These are phyloP conservation scores for Malassezia japonica DNA, from an alignment of 1,284 basidiomycete species.

Conservation along the genomic window DNA sequence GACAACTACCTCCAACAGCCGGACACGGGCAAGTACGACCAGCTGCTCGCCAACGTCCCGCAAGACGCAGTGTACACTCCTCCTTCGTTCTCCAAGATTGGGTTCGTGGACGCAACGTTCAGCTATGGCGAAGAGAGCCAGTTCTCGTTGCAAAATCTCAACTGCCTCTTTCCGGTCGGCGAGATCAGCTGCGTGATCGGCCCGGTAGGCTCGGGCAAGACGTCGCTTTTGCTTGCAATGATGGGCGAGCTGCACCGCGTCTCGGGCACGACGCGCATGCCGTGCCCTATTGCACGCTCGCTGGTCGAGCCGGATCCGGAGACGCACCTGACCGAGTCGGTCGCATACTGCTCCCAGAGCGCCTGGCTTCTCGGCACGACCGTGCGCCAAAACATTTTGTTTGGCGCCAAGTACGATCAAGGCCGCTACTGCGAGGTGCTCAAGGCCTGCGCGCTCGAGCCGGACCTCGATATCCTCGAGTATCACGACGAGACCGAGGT, in stretches of 20 bases:
- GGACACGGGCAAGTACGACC: constrained; percentile 55
- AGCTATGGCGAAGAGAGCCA: constrained; percentile 41
- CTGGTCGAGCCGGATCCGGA: constrained; percentile 49
- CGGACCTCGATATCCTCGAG: constrained; percentile 79
- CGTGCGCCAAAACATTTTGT: constrained; percentile 87
- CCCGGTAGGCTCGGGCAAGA: constrained; percentile 54
- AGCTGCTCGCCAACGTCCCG: constrained; percentile 44
- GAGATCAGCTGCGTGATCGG: constrained; percentile 59
- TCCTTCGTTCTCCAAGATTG: constrained; percentile 47
- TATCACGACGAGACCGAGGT: constrained; percentile 89
- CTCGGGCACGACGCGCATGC: constrained; percentile 53
- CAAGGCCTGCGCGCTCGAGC: constrained; percentile 67
- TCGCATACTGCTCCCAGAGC: constrained; percentile 88
- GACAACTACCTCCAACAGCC: constrained; percentile 53
- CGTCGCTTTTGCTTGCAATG: constrained; percentile 54
- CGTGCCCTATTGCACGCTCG: constrained; percentile 51
- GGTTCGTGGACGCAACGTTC: constrained; percentile 53
- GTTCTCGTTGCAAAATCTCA: constrained; percentile 53
- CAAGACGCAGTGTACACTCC: background rate
- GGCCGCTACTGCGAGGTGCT: constrained; percentile 68
- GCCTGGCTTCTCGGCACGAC: constrained; percentile 86
- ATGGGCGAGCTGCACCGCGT: constrained; percentile 55
- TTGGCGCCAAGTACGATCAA: constrained; percentile 70
- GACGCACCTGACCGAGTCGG: constrained; percentile 60
- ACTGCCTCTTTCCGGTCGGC: constrained; percentile 56